Evolutionary conservation across 2,329 filamentous ascomycete genomes (phyloP), one percentile per base, ranked within the genome.

Genomic region (Cercospora beticola): DNA sequence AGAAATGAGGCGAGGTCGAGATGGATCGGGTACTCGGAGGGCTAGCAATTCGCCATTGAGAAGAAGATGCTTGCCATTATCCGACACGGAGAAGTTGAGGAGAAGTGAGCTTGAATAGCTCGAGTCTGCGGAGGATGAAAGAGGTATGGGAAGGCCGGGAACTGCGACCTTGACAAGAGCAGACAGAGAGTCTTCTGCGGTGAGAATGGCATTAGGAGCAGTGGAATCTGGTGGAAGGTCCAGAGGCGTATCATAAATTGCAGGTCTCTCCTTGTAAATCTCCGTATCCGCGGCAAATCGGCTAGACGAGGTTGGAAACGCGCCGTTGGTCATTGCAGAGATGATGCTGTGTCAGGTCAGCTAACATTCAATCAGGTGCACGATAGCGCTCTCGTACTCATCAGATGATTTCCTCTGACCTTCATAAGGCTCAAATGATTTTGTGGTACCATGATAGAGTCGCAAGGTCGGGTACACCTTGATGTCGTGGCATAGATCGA

Each of bases 401-500:
- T 66, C 58, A 28, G 58, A 30, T 21, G 64, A 33, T 26, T 40
- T 62, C n/a, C 64, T 62, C 36, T 21, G 58, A 10, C 58, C 64
- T 31, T 33, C 33, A 43, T 66, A 66, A 3, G 18, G 31, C 28
- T 57, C 10, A 21, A 54, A 62, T 7, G 59, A 36, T 28, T 54
- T 23, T 2, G 23, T 16, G 16, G 23, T 36, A 43, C 64, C 58
- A 36, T 66, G 59, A 36, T 62, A 62, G 36, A 62, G 1, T 43
- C 58, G 28, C 14, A 57, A 12, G 9, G 65, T 66, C 4, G 59
- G 65, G 43, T 66, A 62, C 23, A 30, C 49, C 2, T 31, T 4
- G 16, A 62, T 57, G 30, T 62, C 40, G 30, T 61, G 26, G 59
- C 65, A 66, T 14, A 62, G 46, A 43, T 97, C 93, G 71, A 89